These are phyloP conservation scores for Agrocybe pediades DNA, from an alignment of 768 basidiomycete species.

Conservation along the genomic window DNA sequence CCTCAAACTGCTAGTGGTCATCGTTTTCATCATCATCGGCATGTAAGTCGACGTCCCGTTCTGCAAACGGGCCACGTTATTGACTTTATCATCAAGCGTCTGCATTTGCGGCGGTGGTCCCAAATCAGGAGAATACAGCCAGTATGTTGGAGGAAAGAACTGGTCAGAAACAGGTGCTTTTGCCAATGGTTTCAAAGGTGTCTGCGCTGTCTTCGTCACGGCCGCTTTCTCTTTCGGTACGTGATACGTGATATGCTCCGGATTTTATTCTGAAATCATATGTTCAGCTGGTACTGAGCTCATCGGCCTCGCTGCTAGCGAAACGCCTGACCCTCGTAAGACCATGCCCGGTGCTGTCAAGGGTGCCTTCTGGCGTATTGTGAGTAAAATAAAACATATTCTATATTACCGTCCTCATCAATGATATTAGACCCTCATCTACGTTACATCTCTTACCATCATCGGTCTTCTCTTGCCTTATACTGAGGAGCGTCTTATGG, in stretches of 20 bases:
- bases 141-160: constrained; percentile 38
- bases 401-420: background rate
- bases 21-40: constrained; percentile 49
- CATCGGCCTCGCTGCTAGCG: constrained; percentile 46
- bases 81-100: constrained; percentile 18
- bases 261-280: background rate
- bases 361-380: constrained; percentile 51
- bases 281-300: constrained; percentile 45
- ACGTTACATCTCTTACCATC: constrained; percentile 43
- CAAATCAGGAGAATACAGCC: constrained; percentile 29
- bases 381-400: constrained; percentile 22
- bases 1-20: constrained; percentile 45
- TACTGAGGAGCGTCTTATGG: constrained; percentile 36
- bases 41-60: constrained; percentile 29
- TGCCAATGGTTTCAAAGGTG: constrained; percentile 47
- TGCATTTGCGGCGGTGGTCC: constrained; percentile 47
- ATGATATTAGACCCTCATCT: constrained; percentile 39
- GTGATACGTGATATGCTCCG: constrained; percentile 2
- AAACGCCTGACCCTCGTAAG: constrained; percentile 46
- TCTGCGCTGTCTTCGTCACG: constrained; percentile 48
- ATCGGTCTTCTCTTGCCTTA: constrained; percentile 43
- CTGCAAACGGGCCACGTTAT: background rate
- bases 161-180: constrained; percentile 44
- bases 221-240: constrained; percentile 44
- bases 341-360: constrained; percentile 48